phyloP scores from a whole-genome alignment of 108 stramenopile genomes.

The Cyclotella kingstonii region DNA sequence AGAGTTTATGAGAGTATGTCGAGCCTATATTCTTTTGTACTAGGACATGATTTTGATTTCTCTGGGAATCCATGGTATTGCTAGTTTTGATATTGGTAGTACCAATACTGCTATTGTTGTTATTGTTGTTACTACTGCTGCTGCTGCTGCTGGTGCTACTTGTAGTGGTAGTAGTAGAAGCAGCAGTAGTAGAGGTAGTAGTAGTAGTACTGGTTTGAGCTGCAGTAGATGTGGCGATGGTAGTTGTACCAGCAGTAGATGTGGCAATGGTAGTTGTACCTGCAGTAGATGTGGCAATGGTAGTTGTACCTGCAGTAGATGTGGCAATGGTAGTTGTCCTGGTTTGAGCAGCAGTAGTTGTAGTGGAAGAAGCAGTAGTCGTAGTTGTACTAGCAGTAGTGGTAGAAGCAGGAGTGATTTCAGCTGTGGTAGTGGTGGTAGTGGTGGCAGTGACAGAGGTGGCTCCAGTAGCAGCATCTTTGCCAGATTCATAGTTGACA shows the following conservation, averaged over 20 bases:
- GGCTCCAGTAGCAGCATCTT: background rate
- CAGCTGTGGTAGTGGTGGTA: background rate
- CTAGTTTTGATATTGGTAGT: background rate
- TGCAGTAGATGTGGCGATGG: background rate
- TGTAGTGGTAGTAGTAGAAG: background rate
- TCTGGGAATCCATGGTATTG: background rate
- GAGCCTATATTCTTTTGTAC: background rate
- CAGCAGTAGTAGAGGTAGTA: background rate
- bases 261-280: background rate
- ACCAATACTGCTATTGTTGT: background rate
- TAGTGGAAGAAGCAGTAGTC: background rate
- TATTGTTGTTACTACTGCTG: background rate
- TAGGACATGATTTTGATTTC: background rate
- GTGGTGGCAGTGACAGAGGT: background rate
- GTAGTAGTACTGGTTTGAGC: background rate
- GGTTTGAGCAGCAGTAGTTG: background rate
- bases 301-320: background rate
- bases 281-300: background rate
- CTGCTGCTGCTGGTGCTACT: too few relatives aligned
- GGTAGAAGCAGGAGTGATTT: background rate
- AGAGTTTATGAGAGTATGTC: constrained; percentile 5
- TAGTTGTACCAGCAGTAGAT: background rate
- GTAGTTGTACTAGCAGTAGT: background rate
- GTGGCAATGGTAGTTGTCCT: background rate
- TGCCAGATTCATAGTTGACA: background rate